Evolutionary conservation across 169 alveolate species (phyloP), one percentile per base, ranked within the genome.

Genomic region (Plasmodium gaboni): DNA sequence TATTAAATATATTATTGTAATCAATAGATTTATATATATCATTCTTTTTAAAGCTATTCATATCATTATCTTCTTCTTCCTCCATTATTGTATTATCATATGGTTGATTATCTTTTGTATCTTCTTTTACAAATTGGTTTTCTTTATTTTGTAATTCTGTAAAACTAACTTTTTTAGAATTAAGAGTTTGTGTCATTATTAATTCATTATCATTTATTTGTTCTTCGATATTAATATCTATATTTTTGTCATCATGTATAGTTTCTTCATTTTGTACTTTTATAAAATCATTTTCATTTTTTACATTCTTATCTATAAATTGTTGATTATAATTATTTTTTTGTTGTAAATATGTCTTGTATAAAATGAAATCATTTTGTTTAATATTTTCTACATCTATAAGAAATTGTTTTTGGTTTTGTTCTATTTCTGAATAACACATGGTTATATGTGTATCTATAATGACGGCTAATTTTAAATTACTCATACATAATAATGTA

Each of bases 401-500:
- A 12, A 48, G 13, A 9, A 68, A 26, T 2, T 48, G 17, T 9
- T 67, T 44, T 57, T 83, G 55, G 19, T 67, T 63, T 19, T 68
- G 55, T 12, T 60, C 64, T 32, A 83, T 22, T 13, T 83, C 65
- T 1, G 64, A 17, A 68, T 42, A 83, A 17, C 91, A 83, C 61
- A 55, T 19, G 19, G 68, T 22, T 57, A 83, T 19, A 42, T 83
- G 69, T 44, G 57, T 67, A 55, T 83, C 91, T 22, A 83, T 48
- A 15, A 44, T 19, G 15, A 61, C 17, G 0, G 80, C 46, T 55
- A 83, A 46, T 24, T 57, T 71, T 12, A 83, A 83, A 28, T 61
- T 55, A 6, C 48, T 50, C 5, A 83, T 60, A 42, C 85, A 83
- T 38, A 83, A 9, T 65, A 83, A 68, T 13, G 91, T 83, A 15